phyloP scores from a whole-genome alignment of 345 rosid genomes.

The Psidium friedrichsthalianum region DNA sequence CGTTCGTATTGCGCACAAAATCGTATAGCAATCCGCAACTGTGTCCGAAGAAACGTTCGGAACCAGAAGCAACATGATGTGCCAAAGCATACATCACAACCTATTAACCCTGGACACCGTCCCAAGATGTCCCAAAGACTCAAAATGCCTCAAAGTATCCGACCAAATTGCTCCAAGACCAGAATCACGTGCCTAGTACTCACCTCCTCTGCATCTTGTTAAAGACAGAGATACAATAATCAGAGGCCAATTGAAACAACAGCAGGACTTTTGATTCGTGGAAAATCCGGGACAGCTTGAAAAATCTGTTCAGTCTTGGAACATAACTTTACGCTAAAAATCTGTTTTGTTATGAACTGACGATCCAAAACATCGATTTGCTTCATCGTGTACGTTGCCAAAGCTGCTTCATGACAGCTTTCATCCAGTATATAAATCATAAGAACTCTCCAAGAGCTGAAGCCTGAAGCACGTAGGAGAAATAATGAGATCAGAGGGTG shows the following conservation, averaged over 20 bases:
- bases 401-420: not conserved
- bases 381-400: not conserved
- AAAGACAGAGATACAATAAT: not conserved
- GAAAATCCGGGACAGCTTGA: not conserved
- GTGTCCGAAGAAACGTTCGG: not conserved
- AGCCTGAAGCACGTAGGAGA: not conserved
- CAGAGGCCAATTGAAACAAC: not conserved
- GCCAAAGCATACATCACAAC: not conserved
- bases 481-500: not conserved
- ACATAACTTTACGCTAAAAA: not conserved
- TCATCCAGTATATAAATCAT: not conserved
- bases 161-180: not conserved
- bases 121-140: not conserved
- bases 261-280: not conserved
- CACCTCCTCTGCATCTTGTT: not conserved
- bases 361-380: not conserved
- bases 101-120: not conserved
- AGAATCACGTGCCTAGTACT: not conserved
- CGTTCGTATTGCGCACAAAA: not conserved
- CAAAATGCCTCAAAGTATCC: not conserved
- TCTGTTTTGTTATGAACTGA: not conserved
- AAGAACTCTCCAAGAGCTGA: not conserved
- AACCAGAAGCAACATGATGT: not conserved
- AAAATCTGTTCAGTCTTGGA: not conserved
- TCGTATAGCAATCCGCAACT: not conserved